A percentile compares a stretch with the other conserved stretches of the same genome.
These are phyloP conservation scores for Ophiostoma pallidulum DNA, from an alignment of 2,329 filamentous ascomycete species.

Conservation along the genomic window DNA sequence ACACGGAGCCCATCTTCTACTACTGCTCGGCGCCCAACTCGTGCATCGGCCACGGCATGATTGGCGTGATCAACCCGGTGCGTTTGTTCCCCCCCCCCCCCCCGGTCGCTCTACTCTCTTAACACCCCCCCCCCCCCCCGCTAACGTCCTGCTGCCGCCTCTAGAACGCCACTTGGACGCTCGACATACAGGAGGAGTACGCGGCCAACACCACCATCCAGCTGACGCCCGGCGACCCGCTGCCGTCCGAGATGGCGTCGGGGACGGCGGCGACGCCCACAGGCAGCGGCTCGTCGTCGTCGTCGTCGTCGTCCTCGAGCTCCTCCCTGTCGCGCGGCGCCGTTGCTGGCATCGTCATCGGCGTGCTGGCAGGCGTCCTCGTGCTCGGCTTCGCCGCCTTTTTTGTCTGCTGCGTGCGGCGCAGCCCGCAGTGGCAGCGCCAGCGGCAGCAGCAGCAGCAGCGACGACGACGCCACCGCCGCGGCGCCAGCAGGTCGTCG, in stretches of 20 bases:
- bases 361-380: constrained; percentile 35
- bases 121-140: background rate
- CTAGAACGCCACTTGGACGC: constrained; percentile 38
- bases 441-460: background rate
- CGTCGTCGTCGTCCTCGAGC: constrained; percentile 1
- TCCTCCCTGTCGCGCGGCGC: constrained; percentile 29
- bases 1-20: constrained; percentile 56
- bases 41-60: constrained; percentile 58
- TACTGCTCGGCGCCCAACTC: constrained; percentile 61
- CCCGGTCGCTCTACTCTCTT: too few relatives aligned
- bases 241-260: constrained; percentile 36
- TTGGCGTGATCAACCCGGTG: constrained; percentile 66
- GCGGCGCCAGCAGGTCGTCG: too few relatives aligned
- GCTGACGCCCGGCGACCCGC: constrained; percentile 46
- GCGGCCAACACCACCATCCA: constrained; percentile 41
- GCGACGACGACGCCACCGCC: too few relatives aligned
- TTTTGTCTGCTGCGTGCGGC: constrained; percentile 30
- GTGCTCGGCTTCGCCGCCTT: constrained; percentile 38
- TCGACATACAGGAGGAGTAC: constrained; percentile 36
- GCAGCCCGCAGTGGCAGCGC: background rate
- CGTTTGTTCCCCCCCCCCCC: constrained; percentile 16
- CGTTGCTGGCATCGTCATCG: constrained; percentile 52
- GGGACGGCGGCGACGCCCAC: constrained; percentile 15
- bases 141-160: too few relatives aligned
- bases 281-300: constrained; percentile 1